These are phyloP conservation scores for Hypoxylon sp. DNA, from an alignment of 2,329 filamentous ascomycete genomes.

Conservation along the genomic window DNA sequence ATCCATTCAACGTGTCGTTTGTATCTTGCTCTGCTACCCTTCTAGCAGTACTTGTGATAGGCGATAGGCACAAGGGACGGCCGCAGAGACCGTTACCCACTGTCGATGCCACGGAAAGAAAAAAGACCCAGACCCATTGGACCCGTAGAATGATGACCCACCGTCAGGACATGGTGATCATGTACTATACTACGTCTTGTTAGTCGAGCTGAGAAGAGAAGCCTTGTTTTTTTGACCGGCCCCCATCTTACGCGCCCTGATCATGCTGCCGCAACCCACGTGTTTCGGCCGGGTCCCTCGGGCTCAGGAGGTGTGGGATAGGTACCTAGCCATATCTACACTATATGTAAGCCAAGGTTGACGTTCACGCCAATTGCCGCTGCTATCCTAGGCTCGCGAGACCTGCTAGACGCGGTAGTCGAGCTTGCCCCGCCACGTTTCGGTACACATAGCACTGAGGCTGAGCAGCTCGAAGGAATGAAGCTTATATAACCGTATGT, in stretches of 20 bases:
- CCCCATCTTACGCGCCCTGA: slow-evolving; percentile 33
- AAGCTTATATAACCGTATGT: slow-evolving; percentile 34
- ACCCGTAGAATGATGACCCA: slow-evolving; percentile 17
- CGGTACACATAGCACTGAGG: slow-evolving; percentile 31
- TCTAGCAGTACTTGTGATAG: slow-evolving; percentile 20
- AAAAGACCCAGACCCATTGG: slow-evolving; percentile 14
- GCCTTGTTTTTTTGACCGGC: slow-evolving; percentile 8
- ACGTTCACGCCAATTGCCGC: slow-evolving; percentile 15
- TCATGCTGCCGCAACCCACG: slow-evolving; percentile 35
- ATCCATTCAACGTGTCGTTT: slow-evolving; percentile 27
- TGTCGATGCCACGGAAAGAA: slow-evolving; percentile 25
- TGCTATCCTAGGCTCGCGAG: slow-evolving; percentile 4
- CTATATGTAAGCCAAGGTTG: slow-evolving; percentile 27
- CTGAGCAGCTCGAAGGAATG: slow-evolving; percentile 38
- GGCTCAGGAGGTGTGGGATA: slow-evolving; percentile 9
- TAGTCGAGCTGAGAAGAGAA: slow-evolving; percentile 24
- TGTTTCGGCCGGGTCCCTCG: slow-evolving; percentile 40
- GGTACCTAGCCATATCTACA: too few relatives aligned
- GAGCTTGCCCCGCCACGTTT: slow-evolving; percentile 35
- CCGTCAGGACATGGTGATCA: slow-evolving; percentile 12
- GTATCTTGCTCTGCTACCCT: slow-evolving; percentile 22
- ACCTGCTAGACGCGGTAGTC: slow-evolving; percentile 34
- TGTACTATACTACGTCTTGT: slow-evolving; percentile 10
- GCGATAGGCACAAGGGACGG: slow-evolving; percentile 2
- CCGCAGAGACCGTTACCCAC: slow-evolving; percentile 29